Conservation (phyloP, 805 yeast species). For the Sugiyamaella marilandica region DNA sequence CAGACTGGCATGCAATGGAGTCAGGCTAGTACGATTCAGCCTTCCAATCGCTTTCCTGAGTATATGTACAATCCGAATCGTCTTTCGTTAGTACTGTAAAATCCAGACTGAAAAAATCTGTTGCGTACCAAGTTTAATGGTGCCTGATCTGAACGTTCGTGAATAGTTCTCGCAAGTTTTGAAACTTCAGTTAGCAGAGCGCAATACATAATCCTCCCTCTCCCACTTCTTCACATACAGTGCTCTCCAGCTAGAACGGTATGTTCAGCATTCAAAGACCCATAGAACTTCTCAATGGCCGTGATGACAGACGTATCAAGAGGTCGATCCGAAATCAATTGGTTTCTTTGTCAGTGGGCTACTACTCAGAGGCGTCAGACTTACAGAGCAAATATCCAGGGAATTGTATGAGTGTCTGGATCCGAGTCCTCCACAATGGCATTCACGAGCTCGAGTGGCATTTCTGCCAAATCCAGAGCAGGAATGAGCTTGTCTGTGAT, state of each 20-base stretch:
- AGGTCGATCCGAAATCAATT: too few species aligned
- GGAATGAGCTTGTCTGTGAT: background rate
- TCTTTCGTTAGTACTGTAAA: background rate
- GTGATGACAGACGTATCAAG: too few species aligned
- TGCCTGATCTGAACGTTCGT: background rate
- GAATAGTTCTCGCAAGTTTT: too few species aligned
- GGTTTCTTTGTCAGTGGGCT: too few species aligned
- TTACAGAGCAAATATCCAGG: slow-evolving; percentile 7
- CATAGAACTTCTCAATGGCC: too few species aligned
- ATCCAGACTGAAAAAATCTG: too few species aligned
- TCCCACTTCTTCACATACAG: too few species aligned
- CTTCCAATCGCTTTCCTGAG: background rate
- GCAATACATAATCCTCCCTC: too few species aligned
- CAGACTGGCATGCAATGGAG: background rate
- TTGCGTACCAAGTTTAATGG: background rate
- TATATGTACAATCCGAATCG: background rate
- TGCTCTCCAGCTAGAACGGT: too few species aligned
- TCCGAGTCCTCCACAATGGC: background rate
- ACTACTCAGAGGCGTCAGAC: background rate
- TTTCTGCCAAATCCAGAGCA: background rate
- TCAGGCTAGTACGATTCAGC: background rate
- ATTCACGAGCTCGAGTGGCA: background rate
- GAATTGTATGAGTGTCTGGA: slow-evolving; percentile 2
- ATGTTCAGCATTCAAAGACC: too few species aligned
- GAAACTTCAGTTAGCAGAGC: too few species aligned